Conservation (phyloP, 352 stramenopile species). For the Phytophthora lateralis region DNA sequence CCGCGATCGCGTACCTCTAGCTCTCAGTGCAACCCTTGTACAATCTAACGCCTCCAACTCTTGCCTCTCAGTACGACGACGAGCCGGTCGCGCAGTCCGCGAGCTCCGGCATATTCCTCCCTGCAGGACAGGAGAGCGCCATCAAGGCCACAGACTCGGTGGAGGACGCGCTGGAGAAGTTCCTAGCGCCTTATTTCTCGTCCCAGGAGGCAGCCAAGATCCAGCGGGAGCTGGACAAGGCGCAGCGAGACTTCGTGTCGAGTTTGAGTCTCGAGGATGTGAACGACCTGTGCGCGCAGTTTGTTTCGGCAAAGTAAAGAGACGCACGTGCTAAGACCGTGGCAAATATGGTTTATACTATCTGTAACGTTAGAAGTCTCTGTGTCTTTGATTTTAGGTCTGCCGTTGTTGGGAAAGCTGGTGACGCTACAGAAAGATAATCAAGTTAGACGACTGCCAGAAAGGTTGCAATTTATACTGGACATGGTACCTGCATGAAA, state of each 20-base stretch:
- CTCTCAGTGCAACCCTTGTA: not conserved
- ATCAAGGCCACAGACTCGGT: constrained; percentile 52
- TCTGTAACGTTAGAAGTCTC: constrained; percentile 5
- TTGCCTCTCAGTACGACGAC: constrained; percentile 28
- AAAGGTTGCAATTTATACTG: not conserved
- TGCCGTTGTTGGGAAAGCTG: constrained; percentile 38
- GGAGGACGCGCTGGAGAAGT: constrained; percentile 60
- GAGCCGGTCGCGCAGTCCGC: constrained; percentile 11
- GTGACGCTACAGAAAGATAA: constrained; percentile 35
- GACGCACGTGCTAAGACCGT: constrained; percentile 4
- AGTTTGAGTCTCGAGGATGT: constrained; percentile 70
- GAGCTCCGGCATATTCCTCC: constrained; percentile 35
- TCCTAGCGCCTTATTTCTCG: constrained; percentile 68
- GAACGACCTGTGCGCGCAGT: constrained; percentile 75
- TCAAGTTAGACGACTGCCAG: constrained; percentile 1
- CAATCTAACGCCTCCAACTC: not conserved
- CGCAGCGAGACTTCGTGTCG: constrained; percentile 58
- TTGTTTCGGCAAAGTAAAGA: constrained; percentile 43
- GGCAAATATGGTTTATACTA: constrained; percentile 22
- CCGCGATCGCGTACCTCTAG: not conserved
- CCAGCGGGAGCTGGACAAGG: constrained; percentile 65
- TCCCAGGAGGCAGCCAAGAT: constrained; percentile 62
- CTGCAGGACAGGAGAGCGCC: constrained; percentile 24
- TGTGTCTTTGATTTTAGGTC: constrained; percentile 12
- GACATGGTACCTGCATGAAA: constrained; percentile 55